Base-by-base conservation (phyloP, 2,329 filamentous ascomycete species). In the Exophiala sideris region DNA sequence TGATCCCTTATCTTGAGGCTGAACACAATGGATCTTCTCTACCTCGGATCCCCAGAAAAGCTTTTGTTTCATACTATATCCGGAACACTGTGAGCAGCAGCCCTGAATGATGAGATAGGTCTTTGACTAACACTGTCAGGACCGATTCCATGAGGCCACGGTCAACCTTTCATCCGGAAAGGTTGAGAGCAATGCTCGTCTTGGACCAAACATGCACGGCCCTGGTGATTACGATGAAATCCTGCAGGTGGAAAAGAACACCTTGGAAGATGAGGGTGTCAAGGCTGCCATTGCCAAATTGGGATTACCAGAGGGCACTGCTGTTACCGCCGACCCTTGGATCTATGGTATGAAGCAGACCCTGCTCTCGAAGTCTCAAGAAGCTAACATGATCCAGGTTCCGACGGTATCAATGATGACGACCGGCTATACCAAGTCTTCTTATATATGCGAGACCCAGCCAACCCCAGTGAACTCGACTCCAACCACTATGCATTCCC, bases 401-500 rank as follows among this genome's bases (percentile, higher is more conserved):
- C 78, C 4, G 79, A 81, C 57, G 79, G 79, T 20, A 53, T 78
- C 57, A 71, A 78, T 34, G 75, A 80, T 6, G 73, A 74, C 66
- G 52, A 77, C 70, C 70, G 78, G 41, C 67, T 81, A 61, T 85
- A 79, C 65, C 84, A 87, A 65, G 84, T 81, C 68, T 87, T 85
- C 69, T 68, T 87, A 50, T 88, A 88, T 69, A 77, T 86, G 69
- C 74, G 82, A 18, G 84, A 86, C 59, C 82, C 83, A 2, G 70
- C 73, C 29, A 84, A 87, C 64, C 63, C 80, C 0, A 66, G 71
- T 5, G 81, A 86, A 62, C 68, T 71, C n/a, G 85, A 89, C 64
- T 81, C 80, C 39, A 87, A 86, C 64, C 83, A 88, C 66, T 88
- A 88, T 64, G 82, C 85, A 0, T 79, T 86, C 60, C 85, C 85